Conservation (phyloP, 176 grass and related monocot species). For the Musa itinerans region DNA sequence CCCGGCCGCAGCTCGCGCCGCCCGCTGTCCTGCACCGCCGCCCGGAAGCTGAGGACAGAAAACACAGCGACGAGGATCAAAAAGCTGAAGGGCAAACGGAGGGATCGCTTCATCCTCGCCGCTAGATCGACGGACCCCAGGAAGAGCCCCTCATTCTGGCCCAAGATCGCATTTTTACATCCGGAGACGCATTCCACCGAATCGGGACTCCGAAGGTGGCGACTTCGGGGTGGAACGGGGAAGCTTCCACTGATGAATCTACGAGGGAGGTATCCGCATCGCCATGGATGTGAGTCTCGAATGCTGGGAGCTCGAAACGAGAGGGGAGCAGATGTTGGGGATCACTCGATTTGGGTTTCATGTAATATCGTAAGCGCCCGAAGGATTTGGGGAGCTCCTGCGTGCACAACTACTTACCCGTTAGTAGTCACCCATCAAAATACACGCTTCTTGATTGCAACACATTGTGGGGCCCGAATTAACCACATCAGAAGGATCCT, state of each 20-base stretch:
- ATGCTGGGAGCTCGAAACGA: not conserved
- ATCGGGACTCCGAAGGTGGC: not conserved
- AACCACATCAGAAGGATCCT: no score
- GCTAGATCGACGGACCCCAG: not conserved
- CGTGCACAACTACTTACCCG: no score
- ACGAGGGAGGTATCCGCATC: not conserved
- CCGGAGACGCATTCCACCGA: not conserved
- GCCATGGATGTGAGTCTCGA: not conserved
- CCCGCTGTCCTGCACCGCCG: not conserved
- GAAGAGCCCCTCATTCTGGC: not conserved
- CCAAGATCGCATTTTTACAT: not conserved
- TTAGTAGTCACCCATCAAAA: no score
- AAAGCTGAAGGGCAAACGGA: constrained; percentile 31
- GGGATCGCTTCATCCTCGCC: constrained; percentile 30
- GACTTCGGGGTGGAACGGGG: not conserved
- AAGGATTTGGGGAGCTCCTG: no score
- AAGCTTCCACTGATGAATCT: not conserved
- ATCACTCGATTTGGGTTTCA: no score
- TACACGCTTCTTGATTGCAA: no score
- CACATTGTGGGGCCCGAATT: no score
- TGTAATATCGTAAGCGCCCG: no score
- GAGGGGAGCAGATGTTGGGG: not conserved
- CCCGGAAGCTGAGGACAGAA: constrained; percentile 22
- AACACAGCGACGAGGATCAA: constrained; percentile 24
- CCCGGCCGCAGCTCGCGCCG: not conserved